These are phyloP conservation scores for Tricholoma flavovirens DNA, from an alignment of 768 basidiomycete species.

Conservation along the genomic window DNA sequence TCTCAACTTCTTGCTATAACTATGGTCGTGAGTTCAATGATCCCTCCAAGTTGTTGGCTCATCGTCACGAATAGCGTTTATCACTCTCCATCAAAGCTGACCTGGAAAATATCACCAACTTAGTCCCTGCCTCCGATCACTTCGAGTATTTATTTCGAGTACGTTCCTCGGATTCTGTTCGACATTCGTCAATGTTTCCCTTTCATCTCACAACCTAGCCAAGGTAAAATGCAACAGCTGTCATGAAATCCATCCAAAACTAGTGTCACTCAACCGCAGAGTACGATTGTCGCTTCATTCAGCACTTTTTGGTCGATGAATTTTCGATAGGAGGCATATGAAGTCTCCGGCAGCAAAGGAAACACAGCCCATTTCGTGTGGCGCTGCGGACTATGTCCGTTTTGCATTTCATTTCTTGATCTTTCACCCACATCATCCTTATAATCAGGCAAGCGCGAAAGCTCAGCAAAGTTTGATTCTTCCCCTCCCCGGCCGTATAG, in stretches of 20 bases:
- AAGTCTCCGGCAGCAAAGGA: conserved; percentile 62
- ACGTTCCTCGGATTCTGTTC: neutral
- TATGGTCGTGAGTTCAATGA: conserved; percentile 47
- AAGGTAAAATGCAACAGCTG: conserved; percentile 79
- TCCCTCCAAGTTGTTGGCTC: conserved; percentile 5
- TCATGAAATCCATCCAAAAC: conserved; percentile 68
- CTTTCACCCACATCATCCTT: conserved; percentile 1
- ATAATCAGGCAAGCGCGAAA: conserved; percentile 61
- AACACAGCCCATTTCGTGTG: conserved; percentile 76
- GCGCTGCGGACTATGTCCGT: conserved; percentile 62
- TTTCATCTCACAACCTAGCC: conserved; percentile 4
- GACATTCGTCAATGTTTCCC: neutral
- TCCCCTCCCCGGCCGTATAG: conserved; percentile 48
- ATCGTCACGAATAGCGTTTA: conserved; percentile 39
- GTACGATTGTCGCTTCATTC: conserved; percentile 30
- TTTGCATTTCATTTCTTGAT: neutral
- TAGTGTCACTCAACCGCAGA: conserved; percentile 63
- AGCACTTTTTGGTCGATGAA: conserved; percentile 5
- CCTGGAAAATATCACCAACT: conserved; percentile 70
- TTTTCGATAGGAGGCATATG: conserved; percentile 52
- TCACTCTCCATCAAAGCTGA: conserved; percentile 71
- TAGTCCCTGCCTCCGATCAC: conserved; percentile 57
- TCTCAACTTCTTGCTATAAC: conserved; percentile 1
- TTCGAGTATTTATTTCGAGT: conserved; percentile 84
- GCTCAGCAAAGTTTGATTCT: conserved; percentile 72